Evolutionary conservation across 768 basidiomycete genomes (phyloP).

Genomic region (Chlorophyllum brunneum): DNA sequence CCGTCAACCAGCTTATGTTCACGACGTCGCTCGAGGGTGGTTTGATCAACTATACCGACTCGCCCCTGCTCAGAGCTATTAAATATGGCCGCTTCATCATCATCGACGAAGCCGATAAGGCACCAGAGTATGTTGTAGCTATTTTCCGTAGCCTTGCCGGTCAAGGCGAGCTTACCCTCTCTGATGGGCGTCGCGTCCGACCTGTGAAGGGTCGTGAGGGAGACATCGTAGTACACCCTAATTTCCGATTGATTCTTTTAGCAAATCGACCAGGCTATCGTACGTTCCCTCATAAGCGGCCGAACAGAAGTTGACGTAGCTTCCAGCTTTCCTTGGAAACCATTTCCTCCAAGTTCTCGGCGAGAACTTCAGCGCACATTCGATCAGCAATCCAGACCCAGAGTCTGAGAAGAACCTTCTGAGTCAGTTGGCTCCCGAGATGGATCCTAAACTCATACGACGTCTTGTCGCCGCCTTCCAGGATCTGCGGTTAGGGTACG

Average conservation of each 20-base stretch:
- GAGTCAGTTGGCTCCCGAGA: slow-evolving; percentile 56
- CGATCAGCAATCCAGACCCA: slow-evolving; percentile 64
- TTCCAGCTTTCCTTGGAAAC: slow-evolving; percentile 64
- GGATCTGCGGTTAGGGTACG: slow-evolving; percentile 56
- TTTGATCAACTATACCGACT: slow-evolving; percentile 57
- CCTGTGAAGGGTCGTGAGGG: slow-evolving; percentile 39
- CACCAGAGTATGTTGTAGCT: slow-evolving; percentile 69
- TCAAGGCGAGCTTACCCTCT: slow-evolving; percentile 58
- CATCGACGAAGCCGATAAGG: slow-evolving; percentile 72
- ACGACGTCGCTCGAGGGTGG: slow-evolving; percentile 58
- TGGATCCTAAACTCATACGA: slow-evolving; percentile 47
- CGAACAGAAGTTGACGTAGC: neutral
- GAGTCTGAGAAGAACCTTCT: slow-evolving; percentile 60
- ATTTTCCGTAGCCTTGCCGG: slow-evolving; percentile 68
- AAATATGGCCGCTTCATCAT: slow-evolving; percentile 60
- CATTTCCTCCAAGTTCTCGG: slow-evolving; percentile 71
- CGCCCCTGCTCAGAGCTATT: slow-evolving; percentile 63
- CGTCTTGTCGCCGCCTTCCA: slow-evolving; percentile 64
- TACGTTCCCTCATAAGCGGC: slow-evolving; percentile 25
- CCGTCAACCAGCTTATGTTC: slow-evolving; percentile 69
- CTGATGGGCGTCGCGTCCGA: slow-evolving; percentile 59
- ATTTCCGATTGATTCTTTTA: slow-evolving; percentile 59
- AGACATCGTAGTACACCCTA: slow-evolving; percentile 60
- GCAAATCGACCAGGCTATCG: slow-evolving; percentile 72
- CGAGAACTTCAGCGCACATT: slow-evolving; percentile 65